These are phyloP conservation scores for Phaseolus lunatus DNA, from an alignment of 306 rosid species.

Conservation along the genomic window DNA sequence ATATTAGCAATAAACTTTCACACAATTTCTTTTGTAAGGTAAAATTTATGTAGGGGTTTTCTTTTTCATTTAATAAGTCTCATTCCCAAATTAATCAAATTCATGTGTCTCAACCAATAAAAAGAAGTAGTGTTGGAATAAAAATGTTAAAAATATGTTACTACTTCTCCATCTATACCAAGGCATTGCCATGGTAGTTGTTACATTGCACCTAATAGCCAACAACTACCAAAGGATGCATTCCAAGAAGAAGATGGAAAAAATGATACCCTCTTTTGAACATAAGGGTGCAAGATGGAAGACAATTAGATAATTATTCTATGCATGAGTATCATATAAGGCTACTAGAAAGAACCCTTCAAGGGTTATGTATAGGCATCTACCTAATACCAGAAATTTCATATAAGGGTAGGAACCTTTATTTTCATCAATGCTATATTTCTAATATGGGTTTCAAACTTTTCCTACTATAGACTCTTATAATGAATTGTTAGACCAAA, in stretches of 20 bases:
- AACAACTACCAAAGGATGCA: constrained; percentile 42
- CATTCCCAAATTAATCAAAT: neutral
- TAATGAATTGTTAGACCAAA: constrained; percentile 3
- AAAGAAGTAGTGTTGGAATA: neutral
- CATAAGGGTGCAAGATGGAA: neutral
- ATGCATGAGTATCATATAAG: constrained; percentile 35
- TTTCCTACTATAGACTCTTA: neutral
- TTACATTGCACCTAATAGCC: constrained; percentile 43
- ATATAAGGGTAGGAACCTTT: neutral
- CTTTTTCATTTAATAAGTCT: neutral
- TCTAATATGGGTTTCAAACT: neutral
- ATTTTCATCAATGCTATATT: neutral
- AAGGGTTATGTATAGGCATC: constrained; percentile 35
- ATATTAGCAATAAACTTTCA: neutral
- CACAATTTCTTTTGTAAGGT: too few species aligned
- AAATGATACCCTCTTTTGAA: constrained; percentile 13
- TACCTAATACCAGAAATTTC: constrained; percentile 1
- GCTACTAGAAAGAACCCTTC: constrained; percentile 24
- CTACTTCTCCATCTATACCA: neutral
- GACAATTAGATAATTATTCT: constrained; percentile 1
- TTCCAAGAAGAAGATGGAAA: constrained; percentile 12
- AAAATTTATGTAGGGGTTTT: neutral
- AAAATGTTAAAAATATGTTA: neutral
- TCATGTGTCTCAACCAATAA: neutral
- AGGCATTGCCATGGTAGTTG: constrained; percentile 16